Conservation (phyloP, 2,329 filamentous ascomycete species). For the Cercospora sp. region DNA sequence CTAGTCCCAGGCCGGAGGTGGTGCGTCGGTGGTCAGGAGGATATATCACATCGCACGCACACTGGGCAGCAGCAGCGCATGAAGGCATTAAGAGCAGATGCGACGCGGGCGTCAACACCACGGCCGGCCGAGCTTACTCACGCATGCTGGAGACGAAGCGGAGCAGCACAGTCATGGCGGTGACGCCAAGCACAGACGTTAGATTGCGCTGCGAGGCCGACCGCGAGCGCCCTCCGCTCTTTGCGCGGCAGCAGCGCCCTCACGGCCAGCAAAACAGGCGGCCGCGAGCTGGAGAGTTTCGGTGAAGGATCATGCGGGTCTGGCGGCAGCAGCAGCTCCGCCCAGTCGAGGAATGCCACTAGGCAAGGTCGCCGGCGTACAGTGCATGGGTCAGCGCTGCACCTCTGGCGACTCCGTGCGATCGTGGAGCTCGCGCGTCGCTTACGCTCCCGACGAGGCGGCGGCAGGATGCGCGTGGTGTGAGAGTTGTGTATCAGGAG, state of each 20-base stretch:
- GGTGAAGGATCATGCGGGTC: constrained; percentile 18
- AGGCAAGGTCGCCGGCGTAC: constrained; percentile 2
- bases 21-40: constrained; percentile 12
- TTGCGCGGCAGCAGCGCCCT: constrained; percentile 9
- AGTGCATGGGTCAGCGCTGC: not conserved
- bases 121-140: constrained; percentile 14
- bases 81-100: constrained; percentile 7
- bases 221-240: constrained; percentile 12
- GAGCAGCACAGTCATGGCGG: constrained; percentile 12
- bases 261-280: constrained; percentile 2
- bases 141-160: constrained; percentile 3
- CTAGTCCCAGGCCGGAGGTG: not conserved
- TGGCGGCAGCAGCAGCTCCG: constrained; percentile 1
- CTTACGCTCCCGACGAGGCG: not conserved
- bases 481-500: not conserved
- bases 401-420: constrained; percentile 1
- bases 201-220: constrained; percentile 16
- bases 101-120: not conserved
- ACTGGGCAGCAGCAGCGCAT: not conserved
- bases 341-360: constrained; percentile 10
- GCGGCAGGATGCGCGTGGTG: not conserved
- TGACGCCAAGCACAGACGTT: constrained; percentile 14
- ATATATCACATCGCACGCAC: not conserved
- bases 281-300: constrained; percentile 10
- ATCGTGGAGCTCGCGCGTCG: not conserved